Conservation (phyloP, 495 filamentous ascomycete species). For the Xanthoparmelia taractica region DNA sequence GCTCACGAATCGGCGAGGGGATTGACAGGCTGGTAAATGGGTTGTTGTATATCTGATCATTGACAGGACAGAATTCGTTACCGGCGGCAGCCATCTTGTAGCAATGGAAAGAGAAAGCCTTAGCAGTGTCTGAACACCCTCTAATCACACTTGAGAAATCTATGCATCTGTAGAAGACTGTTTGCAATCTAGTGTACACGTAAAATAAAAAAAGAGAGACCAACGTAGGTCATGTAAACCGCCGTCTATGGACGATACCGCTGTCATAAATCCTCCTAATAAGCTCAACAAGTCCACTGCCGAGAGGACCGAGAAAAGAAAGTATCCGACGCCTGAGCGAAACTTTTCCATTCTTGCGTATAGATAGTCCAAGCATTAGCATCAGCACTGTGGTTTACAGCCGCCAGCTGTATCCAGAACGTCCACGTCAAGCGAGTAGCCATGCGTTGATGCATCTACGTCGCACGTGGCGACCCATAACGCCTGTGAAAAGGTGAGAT, state of each 20-base stretch:
- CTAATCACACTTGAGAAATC: not conserved
- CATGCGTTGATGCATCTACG: slow-evolving; percentile 7
- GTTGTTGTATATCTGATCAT: too few species aligned
- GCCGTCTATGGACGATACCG: slow-evolving; percentile 7
- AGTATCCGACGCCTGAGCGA: slow-evolving; percentile 12
- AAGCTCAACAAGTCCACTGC: not conserved
- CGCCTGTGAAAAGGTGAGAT: slow-evolving; percentile 2
- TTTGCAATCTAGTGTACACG: slow-evolving; percentile 23
- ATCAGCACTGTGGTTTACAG: slow-evolving; percentile 2
- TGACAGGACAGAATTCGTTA: too few species aligned
- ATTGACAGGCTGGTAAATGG: too few species aligned
- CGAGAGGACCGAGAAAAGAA: not conserved
- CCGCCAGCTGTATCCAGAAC: slow-evolving; percentile 14
- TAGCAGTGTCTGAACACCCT: not conserved
- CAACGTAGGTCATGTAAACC: slow-evolving; percentile 8
- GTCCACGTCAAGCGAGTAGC: slow-evolving; percentile 8
- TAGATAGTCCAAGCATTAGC: slow-evolving; percentile 8
- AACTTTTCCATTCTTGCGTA: slow-evolving; percentile 14
- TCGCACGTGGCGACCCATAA: not conserved
- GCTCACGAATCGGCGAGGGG: too few species aligned
- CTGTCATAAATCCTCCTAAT: slow-evolving; percentile 8
- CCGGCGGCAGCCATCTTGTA: too few species aligned
- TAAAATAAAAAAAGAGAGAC: not conserved
- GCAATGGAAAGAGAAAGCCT: not conserved
- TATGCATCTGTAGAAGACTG: slow-evolving; percentile 13